Evolutionary conservation across 1,139 yeast species (phyloP), one percentile per base, ranked within the genome.

Genomic region (Pichia inconspicua): DNA sequence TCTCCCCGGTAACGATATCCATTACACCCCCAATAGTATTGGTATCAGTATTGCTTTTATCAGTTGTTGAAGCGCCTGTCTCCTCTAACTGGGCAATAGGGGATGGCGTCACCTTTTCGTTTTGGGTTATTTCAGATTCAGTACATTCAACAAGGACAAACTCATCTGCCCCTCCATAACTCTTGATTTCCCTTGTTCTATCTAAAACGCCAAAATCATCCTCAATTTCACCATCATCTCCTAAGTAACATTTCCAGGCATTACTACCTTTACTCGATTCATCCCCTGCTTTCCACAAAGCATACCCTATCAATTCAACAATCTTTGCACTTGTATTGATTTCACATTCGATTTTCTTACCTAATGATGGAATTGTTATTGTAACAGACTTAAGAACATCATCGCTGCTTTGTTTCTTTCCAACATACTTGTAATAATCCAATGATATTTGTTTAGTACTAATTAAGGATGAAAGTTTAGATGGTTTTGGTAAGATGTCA

Each of bases 151-250:
- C 75, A 9, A 84, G 59, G 0, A 84, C 86, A 45, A 84, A 71
- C 50, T 82, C 89, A 52, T 73, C 78, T n/a, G 84, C 83, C 43
- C 83, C 82, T 9, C 40, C 40, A 58, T 83, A 80, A 0, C 85
- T 74, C 3, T 75, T 66, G 35, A 83, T 67, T 5, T 66, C 55
- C 48, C 84, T 70, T 0, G 74, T 69, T 54, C 90, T 67, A 44
- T 78, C 84, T 47, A 84, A 66, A 4, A 81, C 72, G 3, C 92
- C 92, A 68, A 84, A 84, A 27, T 83, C 77, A 43, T 75, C 80
- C 56, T 81, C 83, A n/a, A 80, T 77, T 49, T 84, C 89, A 8
- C 92, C 92, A 60, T 83, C 90, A 52, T 84, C 92, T 60, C 84
- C 94, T 0, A 84, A 66, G 51, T 80, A 84, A n/a, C 84, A 58